Base-by-base conservation (phyloP, 2,329 filamentous ascomycete genomes). In the Paraphoma sp. region DNA sequence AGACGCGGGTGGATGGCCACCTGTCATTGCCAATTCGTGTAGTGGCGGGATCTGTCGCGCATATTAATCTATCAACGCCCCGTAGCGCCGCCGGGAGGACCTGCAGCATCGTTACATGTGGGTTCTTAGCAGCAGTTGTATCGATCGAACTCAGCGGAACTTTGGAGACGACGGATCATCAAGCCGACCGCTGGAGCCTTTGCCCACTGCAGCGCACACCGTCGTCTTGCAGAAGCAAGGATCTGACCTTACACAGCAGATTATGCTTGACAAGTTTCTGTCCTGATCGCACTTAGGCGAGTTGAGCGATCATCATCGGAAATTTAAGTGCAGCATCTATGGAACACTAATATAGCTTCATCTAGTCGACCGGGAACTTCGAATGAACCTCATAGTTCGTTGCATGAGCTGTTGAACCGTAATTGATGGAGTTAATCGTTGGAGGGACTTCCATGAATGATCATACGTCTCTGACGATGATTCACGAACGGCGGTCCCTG, bases 21-120 rank as follows among this genome's bases (percentile, higher is more conserved):
- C 23, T 45, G 43, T 45, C 28, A 11, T 45, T 6, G 18, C 12
- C 18, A 30, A 29, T 9, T 12, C 8, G 9, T 5, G 16, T 16
- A 23, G 10, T 45, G 11, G 43, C 18, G 18, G 43, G 28, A 18
- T 30, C 8, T 28, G 11, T 44, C 40, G 42, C 45, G n/a, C 45
- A 54, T 38, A 45, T 45, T 45, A 45, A 36, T 12, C 48, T 4
- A 36, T 28, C 4, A 31, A 38, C 18, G 12, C 6, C 28, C 30
- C 42, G 45, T 45, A 30, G 29, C 41, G 48, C 48, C 43, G 45
- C 54, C 51, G 45, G 51, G 48, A 55, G 30, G 48, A 45, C 45
- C 48, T 60, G 54, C 54, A 53, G 28, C 14, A 14, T 14, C 46
- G 41, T 43, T 45, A 18, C 31, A 38, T 18, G 40, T 28, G 12